Evolutionary conservation across 2,329 filamentous ascomycete species (phyloP), one percentile per base, ranked within the genome.

Genomic region (Fusarium lateritium): DNA sequence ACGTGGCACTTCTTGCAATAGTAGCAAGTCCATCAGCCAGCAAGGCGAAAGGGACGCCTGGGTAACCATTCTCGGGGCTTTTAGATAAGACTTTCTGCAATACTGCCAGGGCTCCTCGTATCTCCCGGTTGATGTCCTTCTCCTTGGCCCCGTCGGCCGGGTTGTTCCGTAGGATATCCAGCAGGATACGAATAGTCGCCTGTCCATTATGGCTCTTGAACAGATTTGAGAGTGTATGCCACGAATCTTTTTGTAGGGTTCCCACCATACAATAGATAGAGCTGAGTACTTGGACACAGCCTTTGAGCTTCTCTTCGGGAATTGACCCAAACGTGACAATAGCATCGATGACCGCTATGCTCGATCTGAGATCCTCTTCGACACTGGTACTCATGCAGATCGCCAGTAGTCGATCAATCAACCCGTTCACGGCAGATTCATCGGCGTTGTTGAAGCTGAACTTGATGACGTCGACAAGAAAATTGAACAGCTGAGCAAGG

Each of bases 121-220:
- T 84, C 57, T 89, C 85, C 51, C 88, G 83, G 44, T 83, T 82
- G 19, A 82, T 79, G 51, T 87, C 84, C 57, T 85, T 87, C 57
- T 83, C 83, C 63, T 82, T 82, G 55, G 80, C 76, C n/a, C 80
- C 81, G 40, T 83, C 81, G 1, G 75, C 65, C 3, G 83, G 78
- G 38, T 85, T 82, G 54, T 84, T 83, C 42, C 84, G 84, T 24
- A 92, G 79, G 14, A 90, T 86, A 56, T 90, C 86, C 33, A 93
- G 82, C 22, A 93, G 79, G 24, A 91, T 86, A 56, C 88, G 85
- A 45, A 94, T 85, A 2, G 90, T 90, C 36, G 87, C 87, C 66
- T 92, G 90, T 21, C 91, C 91, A 67, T 93, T 88, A 75, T 94
- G 91, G 2, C 92, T 94, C 72, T 85, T 89, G 81, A 90, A 91